Conservation (phyloP, 1,284 basidiomycete genomes). For the Sparassis latifolia region DNA sequence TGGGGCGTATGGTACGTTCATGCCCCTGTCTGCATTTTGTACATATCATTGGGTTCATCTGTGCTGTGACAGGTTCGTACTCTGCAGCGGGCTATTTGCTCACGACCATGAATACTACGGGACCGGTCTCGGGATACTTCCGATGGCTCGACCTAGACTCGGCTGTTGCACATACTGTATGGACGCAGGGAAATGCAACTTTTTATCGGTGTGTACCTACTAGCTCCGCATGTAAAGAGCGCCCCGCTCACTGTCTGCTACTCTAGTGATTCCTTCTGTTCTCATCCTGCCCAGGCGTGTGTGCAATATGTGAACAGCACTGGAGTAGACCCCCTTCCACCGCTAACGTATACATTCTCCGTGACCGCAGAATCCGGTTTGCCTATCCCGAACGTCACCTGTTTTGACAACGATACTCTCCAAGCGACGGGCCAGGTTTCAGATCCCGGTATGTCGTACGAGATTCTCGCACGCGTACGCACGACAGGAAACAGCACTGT, state of each 20-base stretch:
- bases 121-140: conserved; percentile 40
- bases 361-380: conserved; percentile 39
- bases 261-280: conserved; percentile 61
- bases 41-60: no score
- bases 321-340: conserved; percentile 25
- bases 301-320: conserved; percentile 45
- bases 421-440: conserved; percentile 46
- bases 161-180: conserved; percentile 48
- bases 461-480: conserved; percentile 49
- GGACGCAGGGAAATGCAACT: conserved; percentile 43
- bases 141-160: conserved; percentile 68
- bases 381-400: conserved; percentile 53
- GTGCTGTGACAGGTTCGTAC: conserved; percentile 49
- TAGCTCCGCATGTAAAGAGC: neutral
- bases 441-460: conserved; percentile 61
- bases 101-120: conserved; percentile 39
- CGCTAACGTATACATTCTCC: conserved; percentile 48
- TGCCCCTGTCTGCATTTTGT: neutral
- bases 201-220: conserved; percentile 39
- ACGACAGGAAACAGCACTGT: conserved; percentile 17
- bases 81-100: conserved; percentile 59
- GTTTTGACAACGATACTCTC: conserved; percentile 49
- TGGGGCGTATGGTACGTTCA: conserved; percentile 53
- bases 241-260: neutral
- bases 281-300: conserved; percentile 55